These are phyloP conservation scores for Clarireedia paspali DNA, from an alignment of 2,329 filamentous ascomycete species.

Conservation along the genomic window DNA sequence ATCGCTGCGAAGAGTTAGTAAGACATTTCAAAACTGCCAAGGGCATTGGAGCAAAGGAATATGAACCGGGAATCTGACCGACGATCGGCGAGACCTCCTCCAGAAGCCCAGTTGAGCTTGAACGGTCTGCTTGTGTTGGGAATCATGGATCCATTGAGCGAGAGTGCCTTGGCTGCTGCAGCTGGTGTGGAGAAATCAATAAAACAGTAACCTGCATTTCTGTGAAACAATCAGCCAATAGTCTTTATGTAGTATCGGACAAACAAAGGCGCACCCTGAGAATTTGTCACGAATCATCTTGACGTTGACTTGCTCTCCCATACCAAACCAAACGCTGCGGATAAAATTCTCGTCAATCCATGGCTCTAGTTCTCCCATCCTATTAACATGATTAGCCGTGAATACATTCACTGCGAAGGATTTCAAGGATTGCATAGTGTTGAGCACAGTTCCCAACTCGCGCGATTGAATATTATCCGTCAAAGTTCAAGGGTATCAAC, in stretches of 20 bases:
- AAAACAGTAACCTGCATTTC: constrained; percentile 97
- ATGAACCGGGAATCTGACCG: constrained; percentile 49
- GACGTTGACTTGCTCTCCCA: constrained; percentile 92
- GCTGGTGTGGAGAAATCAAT: constrained; percentile 82
- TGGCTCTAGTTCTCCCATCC: constrained; percentile 98
- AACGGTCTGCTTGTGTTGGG: constrained; percentile 92
- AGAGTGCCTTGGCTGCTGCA: constrained; percentile 84
- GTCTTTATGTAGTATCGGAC: background rate
- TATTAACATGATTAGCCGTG: constrained; percentile 31
- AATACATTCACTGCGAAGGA: too few species aligned
- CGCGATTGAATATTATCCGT: too few species aligned
- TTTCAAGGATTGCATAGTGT: too few species aligned
- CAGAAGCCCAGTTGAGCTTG: constrained; percentile 99
- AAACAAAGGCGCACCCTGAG: constrained; percentile 64
- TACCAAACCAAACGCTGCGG: constrained; percentile 82
- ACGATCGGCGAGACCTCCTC: constrained; percentile 89
- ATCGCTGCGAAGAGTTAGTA: constrained; percentile 51
- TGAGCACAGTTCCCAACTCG: too few species aligned
- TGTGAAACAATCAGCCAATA: constrained; percentile 31
- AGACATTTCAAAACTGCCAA: constrained; percentile 1
- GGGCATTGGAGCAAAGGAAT: constrained; percentile 17
- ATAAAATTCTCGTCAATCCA: constrained; percentile 99
- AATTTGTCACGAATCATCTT: constrained; percentile 99
- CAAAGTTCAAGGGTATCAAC: too few species aligned
- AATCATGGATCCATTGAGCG: constrained; percentile 79